phyloP scores from a whole-genome alignment of 371 early-diverging fungal species.

The Syncephalastrum monosporum region DNA sequence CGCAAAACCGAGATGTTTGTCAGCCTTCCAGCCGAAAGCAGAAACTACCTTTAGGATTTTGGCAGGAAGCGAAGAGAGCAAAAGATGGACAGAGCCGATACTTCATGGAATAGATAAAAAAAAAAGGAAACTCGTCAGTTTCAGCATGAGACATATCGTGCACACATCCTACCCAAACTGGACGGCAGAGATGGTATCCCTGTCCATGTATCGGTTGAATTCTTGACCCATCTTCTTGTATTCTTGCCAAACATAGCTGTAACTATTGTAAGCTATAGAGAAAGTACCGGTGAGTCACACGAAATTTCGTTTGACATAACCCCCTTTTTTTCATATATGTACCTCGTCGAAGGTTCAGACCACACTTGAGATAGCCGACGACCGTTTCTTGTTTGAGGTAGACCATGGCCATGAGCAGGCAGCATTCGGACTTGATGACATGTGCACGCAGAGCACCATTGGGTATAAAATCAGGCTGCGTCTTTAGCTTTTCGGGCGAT shows the following conservation, averaged over 20 bases:
- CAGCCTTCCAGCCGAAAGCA: slow-evolving; percentile 59
- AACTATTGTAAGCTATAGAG: slow-evolving; percentile 42
- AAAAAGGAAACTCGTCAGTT: not conserved
- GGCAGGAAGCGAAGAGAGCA: slow-evolving; percentile 56
- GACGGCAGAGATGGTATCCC: slow-evolving; percentile 43
- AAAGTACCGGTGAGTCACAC: no score
- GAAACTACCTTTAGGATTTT: slow-evolving; percentile 58
- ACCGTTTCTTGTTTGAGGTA: slow-evolving; percentile 56
- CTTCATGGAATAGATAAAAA: slow-evolving; percentile 20
- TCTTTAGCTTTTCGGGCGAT: slow-evolving; percentile 25
- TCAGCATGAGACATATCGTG: not conserved
- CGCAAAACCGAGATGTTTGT: slow-evolving; percentile 60
- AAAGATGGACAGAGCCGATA: slow-evolving; percentile 59
- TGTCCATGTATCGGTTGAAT: slow-evolving; percentile 37
- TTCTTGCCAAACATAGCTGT: slow-evolving; percentile 51
- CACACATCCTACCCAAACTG: slow-evolving; percentile 39
- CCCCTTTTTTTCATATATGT: slow-evolving; percentile 7
- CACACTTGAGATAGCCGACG: slow-evolving; percentile 61
- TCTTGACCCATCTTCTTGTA: slow-evolving; percentile 49
- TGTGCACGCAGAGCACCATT: slow-evolving; percentile 62
- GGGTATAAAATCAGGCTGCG: slow-evolving; percentile 33
- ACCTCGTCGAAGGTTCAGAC: slow-evolving; percentile 63
- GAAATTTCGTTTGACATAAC: not conserved
- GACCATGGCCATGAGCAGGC: slow-evolving; percentile 54
- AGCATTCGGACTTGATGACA: slow-evolving; percentile 60